Base-by-base conservation (phyloP, 1,284 basidiomycete species). In the Puccinia horiana region DNA sequence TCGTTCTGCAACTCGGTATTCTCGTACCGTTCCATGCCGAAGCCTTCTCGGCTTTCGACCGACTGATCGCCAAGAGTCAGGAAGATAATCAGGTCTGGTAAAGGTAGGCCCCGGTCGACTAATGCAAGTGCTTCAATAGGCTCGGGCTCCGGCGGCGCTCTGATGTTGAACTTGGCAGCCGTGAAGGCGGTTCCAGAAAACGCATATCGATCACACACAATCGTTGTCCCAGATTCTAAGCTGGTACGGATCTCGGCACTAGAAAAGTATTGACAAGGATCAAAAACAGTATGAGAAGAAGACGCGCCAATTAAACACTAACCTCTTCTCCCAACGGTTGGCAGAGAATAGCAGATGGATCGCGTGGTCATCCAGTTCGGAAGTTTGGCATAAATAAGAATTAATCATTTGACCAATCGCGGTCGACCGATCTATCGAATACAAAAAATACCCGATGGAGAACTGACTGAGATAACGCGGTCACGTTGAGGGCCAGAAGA, bases 111-210 rank as follows among this genome's bases (percentile, higher is more conserved):
- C 16, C 92, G 88, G 85, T 99, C 97, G 0, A 96, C 95, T 1
- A 91, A 54, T 52, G 73, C 82, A 70, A 78, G 74, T 20, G 29
- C 75, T 29, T 18, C 35, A 72, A 83, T 56, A 77, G 79, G 0
- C 89, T 86, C 35, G 90, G 87, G 69, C 89, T 81, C 86, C 44
- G 35, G 54, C 54, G 29, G 40, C 3, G 58, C 37, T 54, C 29
- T 2, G 14, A 35, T 5, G 58, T 85, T 52, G 72, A 89, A 91
- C 87, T 98, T 98, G 72, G 95, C 92, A 6, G 92, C 91, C 0
- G 94, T 94, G 88, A 98, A 99, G 0, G 95, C 96, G 84, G 96
- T 93, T 0, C 96, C 97, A 0, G 95, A 98, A 87, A 98, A 99
- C 0, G 95, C 94, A 87, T 99, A 99, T 52, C 97, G 91, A 87